Percentiles rank a stretch among this genome's conserved stretches.
Evolutionary conservation across 2,329 filamentous ascomycete species (phyloP).

Genomic region (Pseudogymnoascus sp.): DNA sequence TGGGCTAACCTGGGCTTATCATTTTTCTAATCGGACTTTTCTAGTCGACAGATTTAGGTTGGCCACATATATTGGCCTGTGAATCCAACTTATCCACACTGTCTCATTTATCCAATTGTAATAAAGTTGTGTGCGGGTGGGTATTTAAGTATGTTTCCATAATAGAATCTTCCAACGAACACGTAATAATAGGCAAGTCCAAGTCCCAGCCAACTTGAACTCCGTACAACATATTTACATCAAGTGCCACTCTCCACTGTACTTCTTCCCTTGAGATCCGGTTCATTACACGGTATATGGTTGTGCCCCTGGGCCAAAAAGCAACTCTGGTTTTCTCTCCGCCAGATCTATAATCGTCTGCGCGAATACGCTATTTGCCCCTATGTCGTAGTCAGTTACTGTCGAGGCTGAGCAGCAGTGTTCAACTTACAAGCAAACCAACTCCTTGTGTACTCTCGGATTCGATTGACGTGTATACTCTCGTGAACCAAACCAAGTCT

Average conservation of each 20-base stretch:
- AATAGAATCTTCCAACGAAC: background rate
- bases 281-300: conserved; percentile 41
- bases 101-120: background rate
- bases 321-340: conserved; percentile 75
- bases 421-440: conserved; percentile 72
- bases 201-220: background rate
- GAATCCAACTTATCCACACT: background rate
- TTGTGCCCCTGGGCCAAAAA: conserved; percentile 60
- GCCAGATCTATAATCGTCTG: conserved; percentile 86
- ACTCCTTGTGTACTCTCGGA: conserved; percentile 66
- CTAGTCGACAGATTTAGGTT: background rate
- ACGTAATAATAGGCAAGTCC: background rate
- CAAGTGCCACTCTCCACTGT: background rate
- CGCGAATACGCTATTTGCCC: conserved; percentile 95
- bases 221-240: background rate
- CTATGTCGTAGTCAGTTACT: conserved; percentile 19
- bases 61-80: background rate
- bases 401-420: background rate
- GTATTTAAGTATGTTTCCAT: background rate
- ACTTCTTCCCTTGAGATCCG: background rate
- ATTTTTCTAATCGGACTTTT: background rate
- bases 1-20: background rate
- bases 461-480: conserved; percentile 72
- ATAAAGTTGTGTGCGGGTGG: background rate
- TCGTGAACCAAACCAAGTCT: conserved; percentile 81